Conservation (phyloP, 2,329 filamentous ascomycete species). For the Pseudopithomyces chartarum region DNA sequence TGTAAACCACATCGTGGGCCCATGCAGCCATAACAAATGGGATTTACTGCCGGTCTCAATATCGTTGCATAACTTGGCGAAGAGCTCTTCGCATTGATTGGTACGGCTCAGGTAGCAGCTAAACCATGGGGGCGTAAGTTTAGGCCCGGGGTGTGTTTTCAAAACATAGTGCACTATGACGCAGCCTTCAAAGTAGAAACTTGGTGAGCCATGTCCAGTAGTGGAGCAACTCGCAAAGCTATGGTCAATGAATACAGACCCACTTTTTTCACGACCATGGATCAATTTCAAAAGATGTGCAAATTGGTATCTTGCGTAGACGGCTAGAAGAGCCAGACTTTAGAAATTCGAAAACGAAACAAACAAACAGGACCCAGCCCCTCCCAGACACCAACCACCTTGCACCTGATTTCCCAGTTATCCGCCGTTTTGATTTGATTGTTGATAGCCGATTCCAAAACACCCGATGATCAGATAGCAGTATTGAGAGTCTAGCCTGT, state of each 20-base stretch:
- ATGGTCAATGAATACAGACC: neutral
- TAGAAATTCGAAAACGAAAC: neutral
- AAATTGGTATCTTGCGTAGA: slow-evolving; percentile 4
- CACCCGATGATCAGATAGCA: neutral
- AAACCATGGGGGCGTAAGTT: no score
- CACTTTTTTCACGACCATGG: neutral
- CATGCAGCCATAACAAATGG: no score
- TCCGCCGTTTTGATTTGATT: neutral
- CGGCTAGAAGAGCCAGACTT: neutral
- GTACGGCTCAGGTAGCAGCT: no score
- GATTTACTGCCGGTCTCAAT: no score
- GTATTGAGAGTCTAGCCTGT: slow-evolving; percentile 1
- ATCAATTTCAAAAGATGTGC: neutral
- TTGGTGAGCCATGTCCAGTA: neutral
- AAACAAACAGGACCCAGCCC: neutral
- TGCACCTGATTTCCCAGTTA: neutral
- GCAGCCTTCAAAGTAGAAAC: no score
- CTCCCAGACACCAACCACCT: neutral
- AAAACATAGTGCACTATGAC: no score
- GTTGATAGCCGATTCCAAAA: neutral
- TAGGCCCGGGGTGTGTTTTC: no score
- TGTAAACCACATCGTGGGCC: no score
- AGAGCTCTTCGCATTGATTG: no score
- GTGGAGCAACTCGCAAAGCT: neutral
- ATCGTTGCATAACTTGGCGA: no score